A percentile compares a stretch with the other conserved stretches of the same genome.
Conservation (phyloP, 352 stramenopile genomes). For the Thraustochytrium striatum region DNA sequence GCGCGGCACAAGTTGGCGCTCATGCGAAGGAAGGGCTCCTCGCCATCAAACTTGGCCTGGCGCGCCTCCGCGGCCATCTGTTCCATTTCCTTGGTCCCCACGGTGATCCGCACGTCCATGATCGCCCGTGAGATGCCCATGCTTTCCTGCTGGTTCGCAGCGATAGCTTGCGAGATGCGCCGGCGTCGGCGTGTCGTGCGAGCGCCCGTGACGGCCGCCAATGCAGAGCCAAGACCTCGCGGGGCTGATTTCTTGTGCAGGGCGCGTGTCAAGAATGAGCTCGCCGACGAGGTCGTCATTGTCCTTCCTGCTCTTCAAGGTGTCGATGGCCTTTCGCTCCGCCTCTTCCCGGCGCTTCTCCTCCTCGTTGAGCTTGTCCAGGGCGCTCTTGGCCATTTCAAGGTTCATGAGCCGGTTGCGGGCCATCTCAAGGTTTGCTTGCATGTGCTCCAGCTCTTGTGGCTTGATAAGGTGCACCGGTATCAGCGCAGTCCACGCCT, state of each 20-base stretch:
- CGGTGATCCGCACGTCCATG: neutral
- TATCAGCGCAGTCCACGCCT: conserved; percentile 28
- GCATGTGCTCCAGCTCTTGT: neutral
- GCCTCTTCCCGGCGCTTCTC: neutral
- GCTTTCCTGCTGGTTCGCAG: neutral
- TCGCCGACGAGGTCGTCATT: no score
- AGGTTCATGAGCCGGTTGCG: conserved; percentile 12
- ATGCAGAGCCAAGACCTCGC: no score
- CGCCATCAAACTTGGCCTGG: no score
- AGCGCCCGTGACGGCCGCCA: no score
- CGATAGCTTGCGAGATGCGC: neutral
- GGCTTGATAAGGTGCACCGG: conserved; percentile 28
- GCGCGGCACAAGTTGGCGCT: neutral
- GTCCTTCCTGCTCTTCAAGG: no score
- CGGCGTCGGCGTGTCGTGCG: no score
- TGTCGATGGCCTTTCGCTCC: neutral
- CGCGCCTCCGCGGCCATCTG: no score
- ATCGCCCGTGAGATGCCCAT: neutral
- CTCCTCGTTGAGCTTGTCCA: neutral
- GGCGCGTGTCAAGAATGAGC: no score
- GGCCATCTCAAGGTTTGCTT: neutral
- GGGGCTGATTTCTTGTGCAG: no score
- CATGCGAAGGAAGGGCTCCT: no score
- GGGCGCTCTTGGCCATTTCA: neutral
- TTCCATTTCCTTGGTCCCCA: neutral